These are phyloP conservation scores for Coemansia sp. DNA, from an alignment of 192 early-diverging fungal genomes.

Conservation along the genomic window DNA sequence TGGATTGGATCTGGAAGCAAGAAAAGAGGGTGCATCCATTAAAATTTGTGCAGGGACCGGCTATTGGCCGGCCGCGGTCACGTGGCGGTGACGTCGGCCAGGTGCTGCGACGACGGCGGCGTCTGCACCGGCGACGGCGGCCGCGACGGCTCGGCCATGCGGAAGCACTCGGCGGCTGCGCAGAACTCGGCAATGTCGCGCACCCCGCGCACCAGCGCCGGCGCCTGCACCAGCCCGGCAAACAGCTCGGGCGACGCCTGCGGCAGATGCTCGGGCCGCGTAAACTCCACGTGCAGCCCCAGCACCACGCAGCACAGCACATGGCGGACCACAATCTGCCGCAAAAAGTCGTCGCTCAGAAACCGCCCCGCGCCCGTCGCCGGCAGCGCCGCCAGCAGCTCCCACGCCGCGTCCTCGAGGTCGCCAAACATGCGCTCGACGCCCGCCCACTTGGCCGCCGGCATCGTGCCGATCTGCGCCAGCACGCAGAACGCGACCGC, in stretches of 20 bases:
- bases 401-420: constrained; percentile 23
- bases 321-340: constrained; percentile 83
- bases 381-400: constrained; percentile 10
- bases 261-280: constrained; percentile 20
- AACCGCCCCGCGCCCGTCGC: constrained; percentile 57
- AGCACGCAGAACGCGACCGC: constrained; percentile 80
- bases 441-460: constrained; percentile 13
- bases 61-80: background rate
- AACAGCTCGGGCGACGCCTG: constrained; percentile 33
- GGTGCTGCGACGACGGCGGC: background rate
- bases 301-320: constrained; percentile 70
- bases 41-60: background rate
- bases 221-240: constrained; percentile 1
- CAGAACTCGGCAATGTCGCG: constrained; percentile 23
- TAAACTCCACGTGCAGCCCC: constrained; percentile 56
- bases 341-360: constrained; percentile 86
- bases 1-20: no score
- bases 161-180: constrained; percentile 20
- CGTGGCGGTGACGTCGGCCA: background rate
- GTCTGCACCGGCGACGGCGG: background rate
- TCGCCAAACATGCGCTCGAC: constrained; percentile 22
- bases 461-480: constrained; percentile 26
- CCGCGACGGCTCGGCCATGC: constrained; percentile 15
- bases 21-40: background rate
- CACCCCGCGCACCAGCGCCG: constrained; percentile 15